Base-by-base conservation (phyloP, 1,284 basidiomycete genomes). In the Taiwanofungus camphoratus region DNA sequence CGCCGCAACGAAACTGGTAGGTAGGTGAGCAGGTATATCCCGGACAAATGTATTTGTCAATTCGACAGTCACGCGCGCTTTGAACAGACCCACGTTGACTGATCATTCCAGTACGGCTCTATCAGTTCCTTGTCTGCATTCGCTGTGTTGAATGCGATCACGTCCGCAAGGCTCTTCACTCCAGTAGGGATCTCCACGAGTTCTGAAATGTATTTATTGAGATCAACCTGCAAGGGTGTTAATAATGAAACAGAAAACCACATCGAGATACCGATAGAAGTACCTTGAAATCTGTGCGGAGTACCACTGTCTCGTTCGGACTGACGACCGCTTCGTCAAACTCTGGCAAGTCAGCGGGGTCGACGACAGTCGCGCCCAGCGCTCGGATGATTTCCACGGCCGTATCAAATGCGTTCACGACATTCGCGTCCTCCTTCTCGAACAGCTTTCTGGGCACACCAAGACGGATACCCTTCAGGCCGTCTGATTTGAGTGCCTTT, bases 241-340 rank as follows among this genome's bases (percentile, higher is more conserved):
- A 16, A 16, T 33, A 12, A 16, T 7, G 18, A 16, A 15, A 40
- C 12, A 23, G 29, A n/a, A 29, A 38, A 36, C 13, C 9, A 16
- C 15, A 3, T 9, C n/a, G 21, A 29, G 31, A n/a, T 7, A 29
- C n/a, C 15, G 8, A 15, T 13, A 26, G 12, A 52, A 55, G 31
- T 22, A 68, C 68, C 59, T 73, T 73, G 54, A 73, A 66, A 42
- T 74, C 72, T 1, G 61, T 60, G 13, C 52, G 51, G 21, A 69
- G 37, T 2, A 72, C 65, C 23, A 65, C 51, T 0, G 39, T 52
- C 49, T 70, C 67, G 40, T 63, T 54, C 4, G 56, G 42, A 21
- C 57, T 62, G 13, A 48, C 50, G 27, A 44, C 42, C 29, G 69
- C 49, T 40, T 67, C 66, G 1, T 65, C 57, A 0, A 63, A 58